phyloP scores from a whole-genome alignment of 805 yeast genomes.

The Nakazawaea wickerhamii region DNA sequence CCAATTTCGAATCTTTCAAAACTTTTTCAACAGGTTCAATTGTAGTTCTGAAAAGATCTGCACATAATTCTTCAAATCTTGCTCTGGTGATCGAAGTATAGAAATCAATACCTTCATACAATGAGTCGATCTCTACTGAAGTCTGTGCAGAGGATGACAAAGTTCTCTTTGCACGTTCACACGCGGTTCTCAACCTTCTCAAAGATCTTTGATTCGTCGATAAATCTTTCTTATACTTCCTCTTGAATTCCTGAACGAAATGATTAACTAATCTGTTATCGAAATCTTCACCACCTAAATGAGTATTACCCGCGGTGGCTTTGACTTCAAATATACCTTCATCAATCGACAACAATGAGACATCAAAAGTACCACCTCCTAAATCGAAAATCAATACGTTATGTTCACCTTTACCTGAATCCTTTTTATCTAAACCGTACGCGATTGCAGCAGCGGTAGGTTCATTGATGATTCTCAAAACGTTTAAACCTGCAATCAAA shows the following conservation, averaged over 20 bases:
- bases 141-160: constrained; percentile 94
- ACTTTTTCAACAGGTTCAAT: constrained; percentile 95
- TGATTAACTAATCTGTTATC: constrained; percentile 79
- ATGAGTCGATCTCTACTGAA: constrained; percentile 89
- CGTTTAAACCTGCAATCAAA: constrained; percentile 66
- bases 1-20: constrained; percentile 74
- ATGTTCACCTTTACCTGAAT: constrained; percentile 37
- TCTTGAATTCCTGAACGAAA: constrained; percentile 93
- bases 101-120: constrained; percentile 93
- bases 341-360: constrained; percentile 71
- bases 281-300: constrained; percentile 83
- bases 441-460: constrained; percentile 87
- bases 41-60: constrained; percentile 89
- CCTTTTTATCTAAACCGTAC: constrained; percentile 60
- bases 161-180: constrained; percentile 99
- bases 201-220: constrained; percentile 93
- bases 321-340: constrained; percentile 78
- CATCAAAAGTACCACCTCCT: constrained; percentile 86
- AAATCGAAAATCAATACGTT: constrained; percentile 62
- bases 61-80: constrained; percentile 94
- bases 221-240: constrained; percentile 95
- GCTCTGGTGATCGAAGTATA: constrained; percentile 96
- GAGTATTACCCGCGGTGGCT: constrained; percentile 82
- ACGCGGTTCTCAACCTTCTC: constrained; percentile 97
- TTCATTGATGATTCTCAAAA: constrained; percentile 72